Conservation (phyloP, 345 rosid genomes). For the Bretschneidera sinensis region DNA sequence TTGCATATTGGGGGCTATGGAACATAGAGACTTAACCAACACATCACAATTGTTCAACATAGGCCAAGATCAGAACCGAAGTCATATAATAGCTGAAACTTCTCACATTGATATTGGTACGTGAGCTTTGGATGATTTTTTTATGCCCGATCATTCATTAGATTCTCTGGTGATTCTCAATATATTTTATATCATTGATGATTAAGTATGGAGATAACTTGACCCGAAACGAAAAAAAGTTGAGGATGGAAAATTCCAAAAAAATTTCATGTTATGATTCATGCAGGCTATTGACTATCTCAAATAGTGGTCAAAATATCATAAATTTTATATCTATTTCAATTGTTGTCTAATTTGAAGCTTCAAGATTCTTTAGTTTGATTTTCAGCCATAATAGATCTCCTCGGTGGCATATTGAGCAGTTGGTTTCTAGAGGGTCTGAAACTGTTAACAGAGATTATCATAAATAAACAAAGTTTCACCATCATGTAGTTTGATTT, state of each 20-base stretch:
- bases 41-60: conserved; percentile 8
- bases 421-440: too few species aligned
- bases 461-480: too few species aligned
- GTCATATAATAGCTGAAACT: conserved; percentile 4
- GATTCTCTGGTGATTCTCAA: not conserved
- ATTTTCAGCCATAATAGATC: not conserved
- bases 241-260: not conserved
- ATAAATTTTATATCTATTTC: not conserved
- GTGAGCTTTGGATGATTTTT: not conserved
- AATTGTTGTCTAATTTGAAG: not conserved
- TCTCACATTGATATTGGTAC: conserved; percentile 9
- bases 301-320: too few species aligned
- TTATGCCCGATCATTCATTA: not conserved
- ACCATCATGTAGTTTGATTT: not conserved
- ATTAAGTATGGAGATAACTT: not conserved
- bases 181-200: not conserved
- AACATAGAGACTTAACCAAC: conserved; percentile 12
- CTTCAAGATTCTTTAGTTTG: not conserved
- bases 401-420: too few species aligned
- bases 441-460: too few species aligned
- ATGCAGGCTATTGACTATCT: not conserved
- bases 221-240: too few species aligned
- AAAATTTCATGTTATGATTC: not conserved
- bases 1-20: conserved; percentile 14
- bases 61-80: conserved; percentile 14